Evolutionary conservation across 129 eudicot species (phyloP), one percentile per base, ranked within the genome.

Genomic region (Lactuca saligna): DNA sequence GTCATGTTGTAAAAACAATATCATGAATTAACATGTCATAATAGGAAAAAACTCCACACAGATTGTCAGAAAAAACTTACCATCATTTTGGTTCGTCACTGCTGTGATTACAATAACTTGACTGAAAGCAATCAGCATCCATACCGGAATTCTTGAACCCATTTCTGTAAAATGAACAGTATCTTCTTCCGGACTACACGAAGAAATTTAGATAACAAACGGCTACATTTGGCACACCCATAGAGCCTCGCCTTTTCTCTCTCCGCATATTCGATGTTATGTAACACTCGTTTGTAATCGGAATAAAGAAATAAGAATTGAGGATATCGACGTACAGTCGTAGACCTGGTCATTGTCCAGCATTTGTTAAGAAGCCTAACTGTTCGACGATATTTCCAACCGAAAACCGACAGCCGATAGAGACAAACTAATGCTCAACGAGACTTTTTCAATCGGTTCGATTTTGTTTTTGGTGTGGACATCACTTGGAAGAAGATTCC

Each of bases 51-150:
- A 39, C 38, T 35, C 38, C 5, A 35, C 61, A 68, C 69, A 57
- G 46, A 17, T 32, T 54, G 57, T 69, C 50, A 4, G 3, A 17
- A 20, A 46, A 11, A 58, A 72, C 92, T 81, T 83, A 91, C 97
- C 29, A 73, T 91, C 97, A 66, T 57, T 64, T 8, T 54, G 25
- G 63, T 85, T 50, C 9, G 97, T 91, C 37, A 54, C 41, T 14
- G 88, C 89, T 3, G 66, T 53, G 54, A 61, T 71, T 38, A 67
- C 72, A 74, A 80, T 55, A 81, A 83, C 67, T 32, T 60, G 86
- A 65, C 68, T 4, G 66, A 72, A 75, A 78, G 84, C 53, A 56
- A 80, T 20, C 75, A 82, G 49, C 66, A 77, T 11, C 80, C 61
- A 72, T 54, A 86, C 59, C 73, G 59, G 12, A 75, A 77, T 74